Percentiles rank a stretch among this genome's conserved stretches.
Evolutionary conservation across 2,329 filamentous ascomycete species (phyloP).

Genomic region (Aspergillus fumigatus): DNA sequence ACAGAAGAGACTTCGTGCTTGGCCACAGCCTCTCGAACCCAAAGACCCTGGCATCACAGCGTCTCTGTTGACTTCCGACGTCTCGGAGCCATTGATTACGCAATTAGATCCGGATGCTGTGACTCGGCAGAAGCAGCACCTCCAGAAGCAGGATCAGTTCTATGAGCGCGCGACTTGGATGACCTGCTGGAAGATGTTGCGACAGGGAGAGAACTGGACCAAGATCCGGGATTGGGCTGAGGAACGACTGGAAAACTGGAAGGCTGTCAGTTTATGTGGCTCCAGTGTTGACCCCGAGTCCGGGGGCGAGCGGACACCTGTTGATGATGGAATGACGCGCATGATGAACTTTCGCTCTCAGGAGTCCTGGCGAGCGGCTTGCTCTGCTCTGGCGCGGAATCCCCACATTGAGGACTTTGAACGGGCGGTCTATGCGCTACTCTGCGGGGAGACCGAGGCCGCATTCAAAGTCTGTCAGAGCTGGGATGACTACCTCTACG

Average conservation of each 20-base stretch:
- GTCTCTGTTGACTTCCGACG: slow-evolving; percentile 54
- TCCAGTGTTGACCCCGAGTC: slow-evolving; percentile 30
- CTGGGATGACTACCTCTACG: slow-evolving; percentile 85
- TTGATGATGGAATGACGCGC: slow-evolving; percentile 35
- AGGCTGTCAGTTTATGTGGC: slow-evolving; percentile 75
- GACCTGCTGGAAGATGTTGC: slow-evolving; percentile 88
- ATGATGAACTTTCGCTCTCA: slow-evolving; percentile 40
- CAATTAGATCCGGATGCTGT: slow-evolving; percentile 88
- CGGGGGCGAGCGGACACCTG: slow-evolving; percentile 25
- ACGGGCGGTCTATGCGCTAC: slow-evolving; percentile 80
- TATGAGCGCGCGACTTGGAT: slow-evolving; percentile 91
- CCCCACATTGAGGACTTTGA: slow-evolving; percentile 72
- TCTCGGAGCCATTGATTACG: slow-evolving; percentile 66
- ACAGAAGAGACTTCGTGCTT: slow-evolving; percentile 72
- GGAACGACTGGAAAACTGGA: slow-evolving; percentile 82
- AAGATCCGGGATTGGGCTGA: slow-evolving; percentile 81
- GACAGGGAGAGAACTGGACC: slow-evolving; percentile 70
- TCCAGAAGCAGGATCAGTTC: slow-evolving; percentile 79
- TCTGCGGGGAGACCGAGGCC: slow-evolving; percentile 77
- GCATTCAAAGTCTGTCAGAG: slow-evolving; percentile 71
- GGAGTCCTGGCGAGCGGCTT: slow-evolving; percentile 35
- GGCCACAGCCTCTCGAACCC: slow-evolving; percentile 61
- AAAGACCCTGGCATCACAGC: slow-evolving; percentile 54
- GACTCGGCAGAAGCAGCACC: slow-evolving; percentile 68
- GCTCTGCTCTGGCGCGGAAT: slow-evolving; percentile 50